These are phyloP conservation scores for Nannizziopsis barbatae DNA, from an alignment of 2,329 filamentous ascomycete species.

Conservation along the genomic window DNA sequence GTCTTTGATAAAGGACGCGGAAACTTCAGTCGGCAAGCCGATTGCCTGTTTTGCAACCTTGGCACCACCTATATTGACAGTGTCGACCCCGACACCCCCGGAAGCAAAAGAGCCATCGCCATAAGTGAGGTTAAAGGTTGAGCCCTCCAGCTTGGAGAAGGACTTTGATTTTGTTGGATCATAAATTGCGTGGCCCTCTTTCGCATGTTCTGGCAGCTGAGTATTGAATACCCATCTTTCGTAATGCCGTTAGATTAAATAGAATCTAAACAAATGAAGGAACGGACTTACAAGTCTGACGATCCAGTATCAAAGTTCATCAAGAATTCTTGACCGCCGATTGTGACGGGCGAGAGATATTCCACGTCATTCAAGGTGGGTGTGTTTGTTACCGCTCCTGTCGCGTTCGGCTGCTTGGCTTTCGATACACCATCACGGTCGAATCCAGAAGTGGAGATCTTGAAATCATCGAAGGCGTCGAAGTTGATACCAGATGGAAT, in stretches of 20 bases:
- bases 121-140: slow-evolving; percentile 52
- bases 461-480: slow-evolving; percentile 28
- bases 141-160: slow-evolving; percentile 40
- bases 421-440: slow-evolving; percentile 21
- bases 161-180: slow-evolving; percentile 43
- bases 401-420: slow-evolving; percentile 21
- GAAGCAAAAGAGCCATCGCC: slow-evolving; percentile 54
- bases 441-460: slow-evolving; percentile 20
- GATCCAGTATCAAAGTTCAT: slow-evolving; percentile 69
- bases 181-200: slow-evolving; percentile 45
- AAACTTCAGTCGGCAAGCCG: slow-evolving; percentile 53
- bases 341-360: slow-evolving; percentile 57
- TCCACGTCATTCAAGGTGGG: slow-evolving; percentile 56
- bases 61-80: slow-evolving; percentile 51
- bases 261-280: neutral
- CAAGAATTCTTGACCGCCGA: slow-evolving; percentile 57
- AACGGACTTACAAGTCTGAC: slow-evolving; percentile 49
- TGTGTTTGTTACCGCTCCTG: slow-evolving; percentile 53
- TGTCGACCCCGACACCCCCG: slow-evolving; percentile 56
- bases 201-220: slow-evolving; percentile 38
- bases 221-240: slow-evolving; percentile 60
- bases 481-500: slow-evolving; percentile 33
- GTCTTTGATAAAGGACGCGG: slow-evolving; percentile 42
- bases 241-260: neutral
- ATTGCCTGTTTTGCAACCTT: slow-evolving; percentile 53